Conservation (phyloP, 306 rosid species). For the Prunus campanulata region DNA sequence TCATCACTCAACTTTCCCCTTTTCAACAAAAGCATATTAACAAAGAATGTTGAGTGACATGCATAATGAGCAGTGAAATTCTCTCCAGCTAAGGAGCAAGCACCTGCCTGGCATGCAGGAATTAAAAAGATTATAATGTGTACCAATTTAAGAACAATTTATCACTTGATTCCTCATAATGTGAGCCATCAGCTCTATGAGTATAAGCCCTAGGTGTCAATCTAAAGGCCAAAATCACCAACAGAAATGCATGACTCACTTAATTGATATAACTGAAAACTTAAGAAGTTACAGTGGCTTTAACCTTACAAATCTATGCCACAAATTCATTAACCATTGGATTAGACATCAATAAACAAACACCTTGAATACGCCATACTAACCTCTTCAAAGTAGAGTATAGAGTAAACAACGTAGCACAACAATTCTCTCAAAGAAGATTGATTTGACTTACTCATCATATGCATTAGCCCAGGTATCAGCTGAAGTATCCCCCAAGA, state of each 20-base stretch:
- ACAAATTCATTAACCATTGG: slow-evolving; percentile 1
- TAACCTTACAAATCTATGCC: not conserved
- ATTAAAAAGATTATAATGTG: not conserved
- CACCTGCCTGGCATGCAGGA: too few relatives aligned
- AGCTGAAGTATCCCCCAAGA: slow-evolving; percentile 51
- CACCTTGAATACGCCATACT: not conserved
- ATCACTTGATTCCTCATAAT: not conserved
- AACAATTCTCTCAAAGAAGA: not conserved
- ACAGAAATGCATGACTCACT: not conserved
- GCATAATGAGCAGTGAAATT: too few relatives aligned
- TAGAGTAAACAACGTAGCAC: not conserved
- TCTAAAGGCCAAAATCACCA: not conserved
- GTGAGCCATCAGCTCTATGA: not conserved
- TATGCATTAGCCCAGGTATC: slow-evolving; percentile 82
- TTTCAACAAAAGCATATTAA: not conserved
- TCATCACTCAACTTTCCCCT: not conserved
- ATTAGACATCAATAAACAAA: not conserved
- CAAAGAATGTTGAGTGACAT: not conserved
- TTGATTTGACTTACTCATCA: slow-evolving; percentile 69
- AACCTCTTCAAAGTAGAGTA: not conserved
- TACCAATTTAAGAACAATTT: not conserved
- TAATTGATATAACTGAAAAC: not conserved
- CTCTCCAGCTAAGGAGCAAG: too few relatives aligned
- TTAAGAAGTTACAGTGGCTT: not conserved
- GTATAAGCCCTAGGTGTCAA: not conserved